Base-by-base conservation (phyloP, 1,139 yeast species). In the Magnusiomyces clavatus region DNA sequence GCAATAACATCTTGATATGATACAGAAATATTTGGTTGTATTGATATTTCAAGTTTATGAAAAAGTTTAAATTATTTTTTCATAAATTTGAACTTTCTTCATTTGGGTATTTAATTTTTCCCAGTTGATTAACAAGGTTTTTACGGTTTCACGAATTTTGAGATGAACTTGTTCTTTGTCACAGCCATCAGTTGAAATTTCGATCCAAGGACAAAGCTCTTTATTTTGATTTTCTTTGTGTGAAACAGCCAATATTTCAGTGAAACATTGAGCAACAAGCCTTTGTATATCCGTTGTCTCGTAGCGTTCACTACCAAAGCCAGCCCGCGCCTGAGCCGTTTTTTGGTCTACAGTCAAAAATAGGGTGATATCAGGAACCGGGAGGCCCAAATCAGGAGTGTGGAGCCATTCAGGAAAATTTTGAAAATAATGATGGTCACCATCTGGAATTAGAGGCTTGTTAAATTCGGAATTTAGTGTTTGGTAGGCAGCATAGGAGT, bases 281-380 rank as follows among this genome's bases (percentile, higher is more conserved):
- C 31, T 24, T 65, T 94, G 99, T 64, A 92, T 86, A 51, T 77
- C 82, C 8, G 69, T 67, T 43, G 76, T 77, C 64, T 94, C 99
- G 68, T 94, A 94, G 53, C 97, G 72, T 68, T 94, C 99, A 29
- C 81, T 83, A 19, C 99, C 99, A 74, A 86, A 94, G 1, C 95
- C 95, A 17, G 80, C 81, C 52, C 98, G 74, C 16, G 71, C 63
- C 46, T 76, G 69, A 38, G 80, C 83, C 2, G 72, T 75, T 31
- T 74, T 74, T 34, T 68, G 73, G 47, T 69, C 59, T 48, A 88
- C 77, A 29, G 88, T 83, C 54, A 94, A 71, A 59, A 92, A 94
- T 1, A 94, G 56, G 0, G 92, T 85, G 51, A 85, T 56, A 65
- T 94, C 99, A 0, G 99, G 98, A 58, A 74, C 78, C 1, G 96